Evolutionary conservation across 2,329 filamentous ascomycete species (phyloP), one percentile per base, ranked within the genome.

Genomic region (Claviceps maximensis): DNA sequence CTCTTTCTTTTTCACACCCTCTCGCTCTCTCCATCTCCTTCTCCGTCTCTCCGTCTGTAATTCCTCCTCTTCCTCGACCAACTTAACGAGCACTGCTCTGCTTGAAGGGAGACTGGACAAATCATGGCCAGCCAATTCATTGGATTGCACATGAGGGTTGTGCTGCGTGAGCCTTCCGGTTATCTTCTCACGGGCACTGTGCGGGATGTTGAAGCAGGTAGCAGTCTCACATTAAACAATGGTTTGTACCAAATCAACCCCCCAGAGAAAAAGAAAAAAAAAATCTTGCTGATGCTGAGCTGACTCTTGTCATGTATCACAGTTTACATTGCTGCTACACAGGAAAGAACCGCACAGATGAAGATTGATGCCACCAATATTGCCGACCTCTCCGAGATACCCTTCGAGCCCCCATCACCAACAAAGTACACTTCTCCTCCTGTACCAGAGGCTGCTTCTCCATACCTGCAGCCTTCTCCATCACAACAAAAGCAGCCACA

Each of bases 111-210:
- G 15, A 13, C 23, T 19, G 27, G 10, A 9, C 31, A 12, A 33
- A 19, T 42, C 44, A 71, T 71, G 69, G 81, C 83, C 49, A 74
- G 76, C 55, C 75, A 82, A 63, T 89, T 91, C 65, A 81, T 88
- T 62, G 87, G 87, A 56, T 78, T 87, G 66, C 82, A 84, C 55
- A 87, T 93, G 69, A 72, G 82, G 55, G 83, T 93, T 62, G 84
- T 83, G 38, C 75, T 93, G 58, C 79, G 77, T 61, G 74, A 80
- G 54, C 84, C 85, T 51, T 75, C 78, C 2, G 79, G 79, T 55
- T 79, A 78, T 44, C 74, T 79, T 60, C 71, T 91, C 49, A 80
- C 82, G 56, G 88, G 88, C 50, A 79, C 80, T 23, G 85, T 94
- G 38, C 78, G 80, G 55, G 76, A 82, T 59, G 82, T 91, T 52